phyloP scores from a whole-genome alignment of 768 basidiomycete genomes.

The Rhodotorula toruloides region DNA sequence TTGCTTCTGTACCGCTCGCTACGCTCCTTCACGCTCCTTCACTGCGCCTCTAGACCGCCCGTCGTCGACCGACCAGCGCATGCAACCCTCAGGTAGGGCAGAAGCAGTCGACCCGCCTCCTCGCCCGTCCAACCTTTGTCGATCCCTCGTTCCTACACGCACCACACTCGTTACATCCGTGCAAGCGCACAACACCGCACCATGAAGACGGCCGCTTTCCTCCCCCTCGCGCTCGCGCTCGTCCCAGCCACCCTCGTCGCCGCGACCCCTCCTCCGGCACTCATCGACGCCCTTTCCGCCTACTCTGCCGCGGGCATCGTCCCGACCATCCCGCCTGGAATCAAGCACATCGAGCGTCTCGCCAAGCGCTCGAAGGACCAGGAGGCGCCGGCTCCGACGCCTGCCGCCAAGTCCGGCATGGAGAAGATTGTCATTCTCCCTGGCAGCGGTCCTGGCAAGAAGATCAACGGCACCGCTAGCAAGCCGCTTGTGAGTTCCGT shows the following conservation, averaged over 20 bases:
- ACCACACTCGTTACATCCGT: background rate
- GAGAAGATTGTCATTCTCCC: too few relatives aligned
- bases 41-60: too few relatives aligned
- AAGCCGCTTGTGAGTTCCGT: too few relatives aligned
- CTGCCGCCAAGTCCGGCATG: too few relatives aligned
- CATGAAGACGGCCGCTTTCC: conserved; percentile 4
- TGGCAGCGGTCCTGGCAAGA: too few relatives aligned
- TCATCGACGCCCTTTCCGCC: background rate
- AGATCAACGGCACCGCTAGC: too few relatives aligned
- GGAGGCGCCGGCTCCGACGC: background rate
- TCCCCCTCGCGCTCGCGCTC: background rate
- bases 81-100: background rate
- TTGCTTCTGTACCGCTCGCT: too few relatives aligned
- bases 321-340: background rate
- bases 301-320: background rate
- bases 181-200: background rate
- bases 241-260: background rate
- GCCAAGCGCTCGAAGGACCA: background rate
- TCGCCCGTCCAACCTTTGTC: background rate
- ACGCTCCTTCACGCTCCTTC: too few relatives aligned
- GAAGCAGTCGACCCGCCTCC: too few relatives aligned
- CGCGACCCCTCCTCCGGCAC: conserved; percentile 3
- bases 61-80: too few relatives aligned
- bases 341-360: too few relatives aligned
- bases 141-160: background rate